Base-by-base conservation (phyloP, 2,329 filamentous ascomycete genomes). In the Sclerotinia spermophila region DNA sequence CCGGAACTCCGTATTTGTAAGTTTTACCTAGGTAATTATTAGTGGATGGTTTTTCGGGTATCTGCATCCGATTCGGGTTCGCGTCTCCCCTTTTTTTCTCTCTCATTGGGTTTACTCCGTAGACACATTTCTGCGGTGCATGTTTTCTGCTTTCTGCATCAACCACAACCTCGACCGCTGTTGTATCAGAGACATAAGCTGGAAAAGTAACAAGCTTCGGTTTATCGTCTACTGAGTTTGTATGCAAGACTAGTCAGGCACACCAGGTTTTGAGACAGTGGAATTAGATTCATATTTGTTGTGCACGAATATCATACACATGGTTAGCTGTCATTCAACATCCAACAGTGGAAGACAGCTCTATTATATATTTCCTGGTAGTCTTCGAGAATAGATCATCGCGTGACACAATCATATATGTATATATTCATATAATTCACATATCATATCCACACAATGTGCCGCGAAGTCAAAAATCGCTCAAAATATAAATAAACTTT, bases 1-100 rank as follows among this genome's bases (percentile, higher is more conserved):
- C 58, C 45, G 55, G 40, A 65, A n/a, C n/a, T 65, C 35, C 5
- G 45, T 53, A 53, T 30, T 40, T 65, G 44, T 65, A 42, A 61
- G 21, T 24, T 48, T n/a, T n/a, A n/a, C 21, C 56, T 58, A 58
- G 56, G 53, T 33, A 17, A 53, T 27, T 17, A 27, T 48, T 62
- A 35, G 27, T 19, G 45, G 15, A n/a, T 11, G 30, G 24, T 27
- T 38, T 60, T 45, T 15, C 59, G 40, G 4, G 2, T 33, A 15
- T 44, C 1, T 33, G 33, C 27, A 42, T 62, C 59, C 40, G 40
- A 30, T 61, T 17, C 11, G 13, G 33, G 13, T 38, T n/a, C 56
- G 33, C 56, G 21, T n/a, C 38, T 40, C 33, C 56, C 56, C 21
- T 59, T n/a, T 38, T 35, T 17, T 17, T 53, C 13, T 30, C n/a